A percentile compares a stretch with the other conserved stretches of the same genome.
phyloP scores from a whole-genome alignment of 495 filamentous ascomycete species.

The Penicillium salamii region DNA sequence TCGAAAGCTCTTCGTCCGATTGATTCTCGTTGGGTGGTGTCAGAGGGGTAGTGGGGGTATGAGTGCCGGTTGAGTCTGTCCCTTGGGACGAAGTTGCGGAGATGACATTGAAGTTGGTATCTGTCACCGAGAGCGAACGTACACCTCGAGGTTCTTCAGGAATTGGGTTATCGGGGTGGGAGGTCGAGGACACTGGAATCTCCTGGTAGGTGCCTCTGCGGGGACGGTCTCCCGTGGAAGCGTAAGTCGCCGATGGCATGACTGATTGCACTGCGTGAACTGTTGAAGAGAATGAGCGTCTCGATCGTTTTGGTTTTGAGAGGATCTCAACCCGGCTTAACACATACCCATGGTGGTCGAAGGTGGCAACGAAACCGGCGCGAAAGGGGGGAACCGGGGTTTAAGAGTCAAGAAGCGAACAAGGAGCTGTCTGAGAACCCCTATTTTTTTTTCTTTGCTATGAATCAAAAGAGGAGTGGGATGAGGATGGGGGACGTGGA shows the following conservation, averaged over 20 bases:
- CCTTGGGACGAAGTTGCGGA: constrained; percentile 36
- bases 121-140: constrained; percentile 38
- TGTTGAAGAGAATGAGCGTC: constrained; percentile 7
- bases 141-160: constrained; percentile 51
- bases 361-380: not conserved
- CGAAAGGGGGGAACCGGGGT: not conserved
- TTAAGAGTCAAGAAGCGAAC: not conserved
- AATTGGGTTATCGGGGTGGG: constrained; percentile 56
- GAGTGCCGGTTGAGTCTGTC: constrained; percentile 33
- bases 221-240: constrained; percentile 22
- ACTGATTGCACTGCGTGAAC: constrained; percentile 35
- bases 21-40: constrained; percentile 50
- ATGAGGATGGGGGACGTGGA: constrained; percentile 24
- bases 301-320: not conserved
- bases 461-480: constrained; percentile 17
- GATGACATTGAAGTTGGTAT: constrained; percentile 42
- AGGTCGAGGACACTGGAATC: constrained; percentile 47
- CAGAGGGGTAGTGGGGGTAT: constrained; percentile 46
- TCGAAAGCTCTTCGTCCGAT: constrained; percentile 40
- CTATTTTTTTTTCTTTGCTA: not conserved
- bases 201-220: constrained; percentile 28
- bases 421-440: not conserved
- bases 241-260: constrained; percentile 28
- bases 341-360: constrained; percentile 21
- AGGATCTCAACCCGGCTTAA: not conserved